These are phyloP conservation scores for Xylaria castorea DNA, from an alignment of 495 filamentous ascomycete species.

Conservation along the genomic window DNA sequence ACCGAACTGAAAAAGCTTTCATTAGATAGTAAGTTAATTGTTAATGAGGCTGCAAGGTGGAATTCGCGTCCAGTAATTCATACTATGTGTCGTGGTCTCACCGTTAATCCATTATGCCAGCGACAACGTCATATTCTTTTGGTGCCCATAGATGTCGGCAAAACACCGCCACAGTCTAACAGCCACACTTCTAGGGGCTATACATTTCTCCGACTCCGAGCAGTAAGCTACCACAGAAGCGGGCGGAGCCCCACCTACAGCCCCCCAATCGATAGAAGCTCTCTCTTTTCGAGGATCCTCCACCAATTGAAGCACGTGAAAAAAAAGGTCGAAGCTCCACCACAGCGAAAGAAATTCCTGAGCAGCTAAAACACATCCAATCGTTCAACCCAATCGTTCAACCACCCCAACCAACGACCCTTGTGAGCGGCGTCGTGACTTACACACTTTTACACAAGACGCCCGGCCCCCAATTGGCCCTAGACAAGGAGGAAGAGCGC, in stretches of 20 bases:
- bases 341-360: conserved; percentile 21
- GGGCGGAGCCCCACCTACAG: neutral
- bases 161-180: neutral
- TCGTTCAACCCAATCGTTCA: conserved; percentile 1
- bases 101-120: neutral
- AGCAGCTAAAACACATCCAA: conserved; percentile 2
- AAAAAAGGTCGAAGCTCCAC: conserved; percentile 18
- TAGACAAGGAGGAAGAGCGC: conserved; percentile 4
- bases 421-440: neutral
- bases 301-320: conserved; percentile 4
- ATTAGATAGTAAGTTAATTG: neutral
- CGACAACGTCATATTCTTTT: neutral
- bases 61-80: neutral
- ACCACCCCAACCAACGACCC: neutral
- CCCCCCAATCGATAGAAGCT: conserved; percentile 10
- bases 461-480: conserved; percentile 1
- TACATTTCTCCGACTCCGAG: conserved; percentile 4
- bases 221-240: too few relatives aligned
- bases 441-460: conserved; percentile 8
- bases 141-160: too few relatives aligned
- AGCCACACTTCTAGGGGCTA: too few relatives aligned
- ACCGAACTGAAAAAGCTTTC: neutral
- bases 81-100: neutral
- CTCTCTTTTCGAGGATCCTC: neutral
- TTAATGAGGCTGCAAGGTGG: too few relatives aligned